Evolutionary conservation across 352 stramenopile species (phyloP).

Genomic region (Globisporangium ultimum): DNA sequence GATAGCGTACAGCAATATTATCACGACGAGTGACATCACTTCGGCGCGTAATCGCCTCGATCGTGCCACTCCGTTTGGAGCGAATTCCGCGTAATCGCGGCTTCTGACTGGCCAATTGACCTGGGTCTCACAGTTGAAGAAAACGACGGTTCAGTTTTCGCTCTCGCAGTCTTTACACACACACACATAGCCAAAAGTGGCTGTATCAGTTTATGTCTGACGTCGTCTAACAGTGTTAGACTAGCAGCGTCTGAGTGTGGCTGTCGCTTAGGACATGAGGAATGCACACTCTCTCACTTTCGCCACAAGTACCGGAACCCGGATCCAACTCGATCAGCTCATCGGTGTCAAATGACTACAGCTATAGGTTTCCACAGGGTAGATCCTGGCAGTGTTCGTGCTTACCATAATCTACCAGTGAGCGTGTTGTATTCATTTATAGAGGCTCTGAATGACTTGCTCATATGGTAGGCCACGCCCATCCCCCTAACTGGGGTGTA

Average conservation of each 20-base stretch:
- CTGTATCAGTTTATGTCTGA: background rate
- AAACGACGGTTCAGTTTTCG: background rate
- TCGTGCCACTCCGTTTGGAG: background rate
- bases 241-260: too few species aligned
- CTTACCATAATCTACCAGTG: background rate
- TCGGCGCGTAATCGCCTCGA: background rate
- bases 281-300: background rate
- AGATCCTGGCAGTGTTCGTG: background rate
- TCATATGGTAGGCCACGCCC: too few species aligned
- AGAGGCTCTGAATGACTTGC: background rate
- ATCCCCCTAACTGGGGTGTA: too few species aligned
- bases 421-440: background rate
- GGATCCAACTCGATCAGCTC: slow-evolving; percentile 7
- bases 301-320: background rate
- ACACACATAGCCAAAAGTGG: too few species aligned
- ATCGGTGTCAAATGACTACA: background rate
- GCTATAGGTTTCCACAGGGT: slow-evolving; percentile 2
- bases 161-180: background rate
- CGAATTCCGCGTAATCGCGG: too few species aligned
- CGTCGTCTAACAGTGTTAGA: too few species aligned
- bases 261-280: background rate
- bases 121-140: background rate
- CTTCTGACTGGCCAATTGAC: background rate
- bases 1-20: too few species aligned
- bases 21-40: background rate